phyloP scores from a whole-genome alignment of 495 filamentous ascomycete genomes.

The Astrothelium macrocarpum region DNA sequence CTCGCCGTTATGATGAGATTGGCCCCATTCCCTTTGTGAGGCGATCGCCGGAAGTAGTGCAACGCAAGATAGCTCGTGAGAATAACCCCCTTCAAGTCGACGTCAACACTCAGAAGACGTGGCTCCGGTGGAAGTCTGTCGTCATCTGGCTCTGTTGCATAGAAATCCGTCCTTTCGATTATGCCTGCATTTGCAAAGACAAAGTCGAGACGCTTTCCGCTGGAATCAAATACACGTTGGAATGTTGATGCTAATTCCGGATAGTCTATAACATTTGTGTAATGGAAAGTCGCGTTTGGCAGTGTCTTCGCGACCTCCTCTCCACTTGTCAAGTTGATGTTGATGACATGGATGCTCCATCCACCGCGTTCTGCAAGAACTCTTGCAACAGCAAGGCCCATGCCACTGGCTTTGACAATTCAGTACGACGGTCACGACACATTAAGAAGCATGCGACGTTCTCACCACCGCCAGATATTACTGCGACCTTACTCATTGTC shows the following conservation, averaged over 20 bases:
- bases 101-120: slow-evolving; percentile 20
- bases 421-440: not conserved
- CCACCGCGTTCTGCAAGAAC: slow-evolving; percentile 18
- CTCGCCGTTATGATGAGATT: slow-evolving; percentile 26
- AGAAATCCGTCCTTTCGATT: slow-evolving; percentile 25
- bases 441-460: not conserved
- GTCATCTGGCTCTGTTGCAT: slow-evolving; percentile 18
- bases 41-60: slow-evolving; percentile 23
- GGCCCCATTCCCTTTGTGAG: slow-evolving; percentile 14
- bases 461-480: not conserved
- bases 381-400: slow-evolving; percentile 29
- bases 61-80: slow-evolving; percentile 25
- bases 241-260: slow-evolving; percentile 19
- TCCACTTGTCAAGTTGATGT: slow-evolving; percentile 21
- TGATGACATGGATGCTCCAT: slow-evolving; percentile 25
- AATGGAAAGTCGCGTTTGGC: slow-evolving; percentile 20
- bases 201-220: slow-evolving; percentile 24
- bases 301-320: slow-evolving; percentile 13
- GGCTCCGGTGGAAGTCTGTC: slow-evolving; percentile 22
- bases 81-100: slow-evolving; percentile 27
- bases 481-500: slow-evolving; percentile 1
- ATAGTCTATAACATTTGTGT: slow-evolving; percentile 25
- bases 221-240: slow-evolving; percentile 18
- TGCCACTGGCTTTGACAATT: slow-evolving; percentile 17
- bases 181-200: slow-evolving; percentile 31